phyloP scores from a whole-genome alignment of 2,329 filamentous ascomycete species.

The Paecilomyces variotii region DNA sequence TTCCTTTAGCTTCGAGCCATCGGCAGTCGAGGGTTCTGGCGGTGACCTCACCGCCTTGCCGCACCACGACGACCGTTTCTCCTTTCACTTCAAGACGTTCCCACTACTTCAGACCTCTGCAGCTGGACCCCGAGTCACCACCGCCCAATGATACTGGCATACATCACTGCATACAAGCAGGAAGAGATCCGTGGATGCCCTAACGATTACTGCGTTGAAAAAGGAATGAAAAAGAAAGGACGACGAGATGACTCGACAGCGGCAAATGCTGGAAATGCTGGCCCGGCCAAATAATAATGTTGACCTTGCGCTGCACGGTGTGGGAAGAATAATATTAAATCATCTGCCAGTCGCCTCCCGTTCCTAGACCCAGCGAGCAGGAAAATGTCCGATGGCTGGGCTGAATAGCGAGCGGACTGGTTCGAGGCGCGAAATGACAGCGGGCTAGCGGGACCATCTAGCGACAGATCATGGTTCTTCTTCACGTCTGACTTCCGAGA shows the following conservation, averaged over 20 bases:
- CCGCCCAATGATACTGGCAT: background rate
- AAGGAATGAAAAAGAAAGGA: background rate
- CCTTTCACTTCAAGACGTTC: background rate
- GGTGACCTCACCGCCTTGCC: background rate
- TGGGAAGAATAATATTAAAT: background rate
- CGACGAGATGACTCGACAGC: background rate
- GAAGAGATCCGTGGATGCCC: background rate
- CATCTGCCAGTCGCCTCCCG: background rate
- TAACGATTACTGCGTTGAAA: background rate
- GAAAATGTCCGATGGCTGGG: background rate
- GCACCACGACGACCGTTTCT: background rate
- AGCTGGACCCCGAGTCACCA: background rate
- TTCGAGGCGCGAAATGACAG: background rate
- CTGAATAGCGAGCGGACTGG: background rate
- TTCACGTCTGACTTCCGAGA: background rate
- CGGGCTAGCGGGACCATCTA: background rate
- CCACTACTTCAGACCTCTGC: background rate
- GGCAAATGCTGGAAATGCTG: background rate
- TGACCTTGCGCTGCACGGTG: background rate
- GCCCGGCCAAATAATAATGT: background rate
- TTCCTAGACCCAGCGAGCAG: background rate
- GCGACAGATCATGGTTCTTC: slow-evolving; percentile 1
- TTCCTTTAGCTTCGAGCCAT: background rate
- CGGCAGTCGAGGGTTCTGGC: background rate
- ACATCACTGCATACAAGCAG: background rate